Evolutionary conservation across 2,329 filamentous ascomycete genomes (phyloP).

Genomic region (Neonectria punicea): DNA sequence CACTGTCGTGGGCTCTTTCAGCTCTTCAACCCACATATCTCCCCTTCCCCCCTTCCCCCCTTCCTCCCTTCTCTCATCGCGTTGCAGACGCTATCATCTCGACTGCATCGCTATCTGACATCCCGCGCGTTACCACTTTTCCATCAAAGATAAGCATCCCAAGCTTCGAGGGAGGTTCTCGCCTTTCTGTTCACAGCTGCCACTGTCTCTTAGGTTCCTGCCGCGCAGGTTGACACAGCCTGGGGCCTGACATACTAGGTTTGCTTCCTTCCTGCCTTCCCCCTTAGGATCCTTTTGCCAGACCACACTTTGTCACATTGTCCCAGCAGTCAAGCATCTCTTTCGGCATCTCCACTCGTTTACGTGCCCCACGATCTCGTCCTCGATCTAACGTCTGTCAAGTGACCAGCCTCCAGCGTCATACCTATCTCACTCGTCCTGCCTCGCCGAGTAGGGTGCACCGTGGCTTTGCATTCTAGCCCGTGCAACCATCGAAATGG

Average conservation of each 20-base stretch:
- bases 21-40: conserved; percentile 11
- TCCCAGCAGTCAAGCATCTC: background rate
- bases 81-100: background rate
- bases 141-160: background rate
- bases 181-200: background rate
- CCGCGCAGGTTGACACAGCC: background rate
- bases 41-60: background rate
- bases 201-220: background rate
- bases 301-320: background rate
- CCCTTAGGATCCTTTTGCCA: background rate
- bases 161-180: background rate
- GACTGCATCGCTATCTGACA: background rate
- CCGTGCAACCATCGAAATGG: background rate
- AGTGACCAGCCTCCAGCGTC: background rate
- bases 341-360: background rate
- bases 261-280: background rate
- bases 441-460: background rate
- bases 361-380: background rate
- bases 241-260: background rate
- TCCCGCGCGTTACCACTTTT: background rate
- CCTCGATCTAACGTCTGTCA: background rate
- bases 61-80: background rate
- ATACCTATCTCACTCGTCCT: background rate
- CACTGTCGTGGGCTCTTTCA: background rate
- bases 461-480: background rate